Conservation (phyloP, 345 rosid species). For the Balakata baccata region DNA sequence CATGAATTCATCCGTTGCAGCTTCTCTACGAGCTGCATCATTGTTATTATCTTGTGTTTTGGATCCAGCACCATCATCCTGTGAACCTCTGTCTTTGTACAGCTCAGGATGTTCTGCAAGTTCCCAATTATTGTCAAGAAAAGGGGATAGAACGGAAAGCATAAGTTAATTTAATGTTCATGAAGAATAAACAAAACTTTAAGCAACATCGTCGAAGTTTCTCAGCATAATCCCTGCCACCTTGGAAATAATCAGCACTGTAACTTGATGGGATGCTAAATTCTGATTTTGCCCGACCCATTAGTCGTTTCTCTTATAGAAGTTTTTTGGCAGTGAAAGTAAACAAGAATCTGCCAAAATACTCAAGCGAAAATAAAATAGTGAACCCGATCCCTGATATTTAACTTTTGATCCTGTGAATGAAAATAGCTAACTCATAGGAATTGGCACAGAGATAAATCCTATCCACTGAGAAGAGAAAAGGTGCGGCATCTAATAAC, state of each 20-base stretch:
- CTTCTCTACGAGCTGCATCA: conserved; percentile 75
- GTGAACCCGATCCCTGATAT: too few relatives aligned
- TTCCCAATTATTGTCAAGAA: not conserved
- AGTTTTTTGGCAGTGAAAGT: conserved; percentile 99
- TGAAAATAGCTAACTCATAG: too few relatives aligned
- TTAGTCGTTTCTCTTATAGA: conserved; percentile 82
- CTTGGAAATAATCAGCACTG: conserved; percentile 95
- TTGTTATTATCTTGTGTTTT: conserved; percentile 43
- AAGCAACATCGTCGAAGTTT: conserved; percentile 84
- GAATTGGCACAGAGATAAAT: too few relatives aligned
- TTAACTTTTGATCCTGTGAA: too few relatives aligned
- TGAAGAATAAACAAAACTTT: not conserved
- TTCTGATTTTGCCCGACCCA: conserved; percentile 68
- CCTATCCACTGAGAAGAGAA: too few relatives aligned
- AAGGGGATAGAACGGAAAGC: not conserved
- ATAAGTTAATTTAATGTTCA: not conserved
- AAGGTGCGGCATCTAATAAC: too few relatives aligned
- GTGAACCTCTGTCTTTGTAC: conserved; percentile 61
- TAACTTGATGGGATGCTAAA: conserved; percentile 83
- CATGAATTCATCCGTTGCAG: conserved; percentile 93
- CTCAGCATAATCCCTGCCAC: conserved; percentile 88
- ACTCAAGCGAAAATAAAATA: too few relatives aligned
- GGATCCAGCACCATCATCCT: conserved; percentile 51
- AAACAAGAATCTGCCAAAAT: too few relatives aligned
- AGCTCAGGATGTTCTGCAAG: conserved; percentile 88